Evolutionary conservation across 1,139 yeast genomes (phyloP).

Genomic region (Zygoascus hellenicus): DNA sequence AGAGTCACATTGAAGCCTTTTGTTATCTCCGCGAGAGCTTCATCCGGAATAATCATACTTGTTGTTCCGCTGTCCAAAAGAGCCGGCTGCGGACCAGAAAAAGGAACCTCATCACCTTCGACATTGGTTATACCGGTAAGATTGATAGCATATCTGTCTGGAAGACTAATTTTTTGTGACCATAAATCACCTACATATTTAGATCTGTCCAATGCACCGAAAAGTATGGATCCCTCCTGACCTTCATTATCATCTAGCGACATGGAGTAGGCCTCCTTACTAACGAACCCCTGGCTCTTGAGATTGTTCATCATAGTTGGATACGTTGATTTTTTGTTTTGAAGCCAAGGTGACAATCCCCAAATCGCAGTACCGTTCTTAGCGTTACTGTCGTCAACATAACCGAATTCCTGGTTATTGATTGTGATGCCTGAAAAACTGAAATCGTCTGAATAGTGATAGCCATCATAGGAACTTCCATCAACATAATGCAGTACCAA

Average conservation of each 20-base stretch:
- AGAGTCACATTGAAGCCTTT: slow-evolving; percentile 17
- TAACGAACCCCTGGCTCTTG: slow-evolving; percentile 44
- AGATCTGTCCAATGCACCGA: slow-evolving; percentile 55
- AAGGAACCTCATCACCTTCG: slow-evolving; percentile 27
- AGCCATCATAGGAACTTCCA: slow-evolving; percentile 35
- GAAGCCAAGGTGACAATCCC: too few species aligned
- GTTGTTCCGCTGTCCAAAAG: slow-evolving; percentile 9
- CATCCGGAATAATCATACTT: slow-evolving; percentile 20
- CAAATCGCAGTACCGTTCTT: too few species aligned
- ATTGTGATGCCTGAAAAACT: slow-evolving; percentile 6
- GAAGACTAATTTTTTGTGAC: slow-evolving; percentile 24
- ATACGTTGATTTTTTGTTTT: slow-evolving; percentile 27
- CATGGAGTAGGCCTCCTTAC: slow-evolving; percentile 47
- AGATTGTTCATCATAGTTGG: slow-evolving; percentile 45
- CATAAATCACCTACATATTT: slow-evolving; percentile 46
- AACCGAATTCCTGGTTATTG: slow-evolving; percentile 23
- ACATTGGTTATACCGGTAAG: slow-evolving; percentile 10
- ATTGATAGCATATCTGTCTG: slow-evolving; percentile 9
- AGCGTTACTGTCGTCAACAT: neutral
- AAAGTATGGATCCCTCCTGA: slow-evolving; percentile 43
- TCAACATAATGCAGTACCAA: slow-evolving; percentile 26
- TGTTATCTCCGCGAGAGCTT: slow-evolving; percentile 15
- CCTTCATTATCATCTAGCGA: slow-evolving; percentile 43
- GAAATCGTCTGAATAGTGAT: slow-evolving; percentile 42
- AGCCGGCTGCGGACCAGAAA: slow-evolving; percentile 19